Evolutionary conservation across 164 flowering plant species (phyloP).

Genomic region (Chloranthus sessilifolius): DNA sequence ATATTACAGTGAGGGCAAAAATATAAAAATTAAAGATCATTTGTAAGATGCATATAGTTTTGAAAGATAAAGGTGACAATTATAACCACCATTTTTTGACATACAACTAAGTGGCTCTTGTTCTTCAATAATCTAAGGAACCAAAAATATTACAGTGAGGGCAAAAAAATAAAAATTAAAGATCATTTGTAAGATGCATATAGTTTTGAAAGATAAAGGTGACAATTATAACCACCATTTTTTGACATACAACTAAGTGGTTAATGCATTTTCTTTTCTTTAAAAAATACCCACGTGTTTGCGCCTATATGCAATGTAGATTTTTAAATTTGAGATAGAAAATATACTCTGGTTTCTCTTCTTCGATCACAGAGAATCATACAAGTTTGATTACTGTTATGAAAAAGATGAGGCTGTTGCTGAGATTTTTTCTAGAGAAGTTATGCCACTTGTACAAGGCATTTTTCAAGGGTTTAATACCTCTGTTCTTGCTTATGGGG

Average conservation of each 20-base stretch:
- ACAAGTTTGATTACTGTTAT: conserved; percentile 56
- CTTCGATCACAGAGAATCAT: conserved; percentile 38
- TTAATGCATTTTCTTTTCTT: background rate
- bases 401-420: conserved; percentile 35
- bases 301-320: background rate
- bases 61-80: too few species aligned
- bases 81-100: too few species aligned
- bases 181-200: too few species aligned
- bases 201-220: too few species aligned
- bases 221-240: too few species aligned
- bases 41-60: too few species aligned
- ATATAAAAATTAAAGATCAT: too few species aligned
- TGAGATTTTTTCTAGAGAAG: conserved; percentile 40
- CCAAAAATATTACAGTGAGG: too few species aligned
- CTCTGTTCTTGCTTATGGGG: conserved; percentile 63
- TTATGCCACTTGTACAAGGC: conserved; percentile 43
- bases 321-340: background rate
- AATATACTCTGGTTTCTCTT: background rate
- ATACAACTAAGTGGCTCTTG: too few species aligned
- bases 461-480: conserved; percentile 42
- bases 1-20: too few species aligned
- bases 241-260: background rate
- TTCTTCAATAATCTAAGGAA: too few species aligned
- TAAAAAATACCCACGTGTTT: background rate
- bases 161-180: too few species aligned